Evolutionary conservation across 495 filamentous ascomycete species (phyloP).

Genomic region (Trichoderma erinaceum): DNA sequence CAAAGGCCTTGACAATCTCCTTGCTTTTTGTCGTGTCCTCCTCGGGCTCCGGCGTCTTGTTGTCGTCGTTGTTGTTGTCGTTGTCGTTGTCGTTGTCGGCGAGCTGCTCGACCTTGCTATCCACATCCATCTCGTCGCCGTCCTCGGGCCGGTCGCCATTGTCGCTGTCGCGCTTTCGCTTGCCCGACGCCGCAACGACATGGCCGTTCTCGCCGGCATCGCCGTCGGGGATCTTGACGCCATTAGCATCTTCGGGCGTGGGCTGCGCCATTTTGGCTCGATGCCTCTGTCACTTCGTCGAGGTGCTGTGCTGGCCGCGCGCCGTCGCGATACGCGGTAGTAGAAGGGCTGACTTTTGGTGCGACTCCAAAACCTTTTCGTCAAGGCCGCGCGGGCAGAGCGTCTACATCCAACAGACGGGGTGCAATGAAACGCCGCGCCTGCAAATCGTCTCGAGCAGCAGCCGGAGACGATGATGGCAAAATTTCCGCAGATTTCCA

Average conservation of each 20-base stretch:
- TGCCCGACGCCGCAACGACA: constrained; percentile 40
- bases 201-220: constrained; percentile 17
- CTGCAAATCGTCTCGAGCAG: not conserved
- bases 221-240: constrained; percentile 15
- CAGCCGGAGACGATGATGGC: not conserved
- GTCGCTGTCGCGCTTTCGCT: constrained; percentile 49
- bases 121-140: constrained; percentile 5
- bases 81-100: constrained; percentile 20
- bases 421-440: constrained; percentile 10
- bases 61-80: not conserved
- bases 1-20: constrained; percentile 34
- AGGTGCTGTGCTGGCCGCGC: constrained; percentile 12
- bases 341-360: constrained; percentile 2
- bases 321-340: constrained; percentile 16
- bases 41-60: not conserved
- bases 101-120: constrained; percentile 14
- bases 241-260: constrained; percentile 17
- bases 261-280: constrained; percentile 13
- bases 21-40: constrained; percentile 17
- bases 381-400: constrained; percentile 10
- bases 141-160: constrained; percentile 18
- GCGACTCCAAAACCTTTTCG: constrained; percentile 14
- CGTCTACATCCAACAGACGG: constrained; percentile 11
- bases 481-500: constrained; percentile 1
- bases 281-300: constrained; percentile 4